Evolutionary conservation across 2,329 filamentous ascomycete species (phyloP), one percentile per base, ranked within the genome.

Genomic region (Hirsutella minnesotensis): DNA sequence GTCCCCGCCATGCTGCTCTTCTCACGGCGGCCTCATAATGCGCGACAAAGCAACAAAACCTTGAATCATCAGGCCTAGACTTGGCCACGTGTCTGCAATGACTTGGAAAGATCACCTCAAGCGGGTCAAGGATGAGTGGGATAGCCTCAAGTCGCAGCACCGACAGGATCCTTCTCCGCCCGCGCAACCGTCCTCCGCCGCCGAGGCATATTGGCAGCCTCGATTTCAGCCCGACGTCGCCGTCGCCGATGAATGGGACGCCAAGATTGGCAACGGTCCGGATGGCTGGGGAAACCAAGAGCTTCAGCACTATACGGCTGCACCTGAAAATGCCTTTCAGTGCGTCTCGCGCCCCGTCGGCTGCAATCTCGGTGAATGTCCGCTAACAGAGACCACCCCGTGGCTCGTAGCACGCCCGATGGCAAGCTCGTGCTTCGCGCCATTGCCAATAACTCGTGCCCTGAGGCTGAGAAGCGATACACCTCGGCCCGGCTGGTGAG

Each of bases 251-350:
- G 68, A 77, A 47, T 79, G 77, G 61, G 60, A 72, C 4, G 68
- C 72, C 24, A 73, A 77, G 54, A 62, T 71, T 38, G 67, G 70
- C 22, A 69, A 69, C 29, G 75, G 75, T 22, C 67, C 66, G n/a
- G 67, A 75, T 51, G 75, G 75, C 31, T 79, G 75, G 75, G 75
- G 75, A 19, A 79, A 79, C 52, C 70, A 75, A 46, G 75, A 79
- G 59, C 60, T 73, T 39, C 67, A 79, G 56, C 70, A 73, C 58
- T 79, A 79, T 54, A 72, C 70, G 5, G 59, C 66, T 29, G 55
- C 60, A 10, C 55, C 64, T 1, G 52, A 61, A 4, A 79, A 79
- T 51, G 68, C 68, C 19, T 79, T 79, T 54, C 65, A 77, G 62
- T 64, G 46, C 27, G 58, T 45, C 10, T 13, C 13, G 5, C 35